phyloP scores from a whole-genome alignment of 2,329 filamentous ascomycete genomes.

The Phialophora verrucosa region DNA sequence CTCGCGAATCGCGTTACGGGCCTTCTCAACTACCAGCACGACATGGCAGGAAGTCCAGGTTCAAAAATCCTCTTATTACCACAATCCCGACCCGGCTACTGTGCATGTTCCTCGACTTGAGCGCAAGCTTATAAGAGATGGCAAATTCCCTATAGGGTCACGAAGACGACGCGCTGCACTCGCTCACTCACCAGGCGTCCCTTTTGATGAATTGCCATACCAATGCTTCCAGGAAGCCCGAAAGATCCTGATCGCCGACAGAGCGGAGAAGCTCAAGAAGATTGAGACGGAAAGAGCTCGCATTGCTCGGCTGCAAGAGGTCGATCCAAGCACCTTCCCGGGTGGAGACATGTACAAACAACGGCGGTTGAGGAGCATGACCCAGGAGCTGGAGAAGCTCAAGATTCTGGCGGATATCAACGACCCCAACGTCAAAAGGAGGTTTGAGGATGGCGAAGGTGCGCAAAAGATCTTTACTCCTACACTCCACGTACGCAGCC shows the following conservation, averaged over 20 bases:
- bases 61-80: constrained; percentile 49
- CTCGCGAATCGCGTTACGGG: constrained; percentile 11
- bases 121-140: constrained; percentile 69
- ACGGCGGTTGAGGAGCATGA: constrained; percentile 71
- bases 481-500: not conserved
- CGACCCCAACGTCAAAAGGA: constrained; percentile 89
- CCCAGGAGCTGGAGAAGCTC: constrained; percentile 72
- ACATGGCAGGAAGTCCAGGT: constrained; percentile 44
- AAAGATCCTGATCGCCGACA: constrained; percentile 78
- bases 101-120: constrained; percentile 70
- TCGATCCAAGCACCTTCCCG: constrained; percentile 60
- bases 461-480: constrained; percentile 41
- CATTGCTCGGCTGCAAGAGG: constrained; percentile 70
- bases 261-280: constrained; percentile 76
- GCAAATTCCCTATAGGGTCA: constrained; percentile 77
- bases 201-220: constrained; percentile 93
- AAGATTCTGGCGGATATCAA: constrained; percentile 95
- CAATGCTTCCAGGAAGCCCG: constrained; percentile 98
- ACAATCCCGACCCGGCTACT: constrained; percentile 66
- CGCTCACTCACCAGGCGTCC: constrained; percentile 68
- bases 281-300: constrained; percentile 71
- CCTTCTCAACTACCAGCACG: constrained; percentile 28
- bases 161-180: constrained; percentile 79
- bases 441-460: constrained; percentile 91
- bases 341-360: constrained; percentile 71